A percentile compares a stretch with the other conserved stretches of the same genome.
These are phyloP conservation scores for Peniophora sp. DNA, from an alignment of 1,284 basidiomycete species.

Conservation along the genomic window DNA sequence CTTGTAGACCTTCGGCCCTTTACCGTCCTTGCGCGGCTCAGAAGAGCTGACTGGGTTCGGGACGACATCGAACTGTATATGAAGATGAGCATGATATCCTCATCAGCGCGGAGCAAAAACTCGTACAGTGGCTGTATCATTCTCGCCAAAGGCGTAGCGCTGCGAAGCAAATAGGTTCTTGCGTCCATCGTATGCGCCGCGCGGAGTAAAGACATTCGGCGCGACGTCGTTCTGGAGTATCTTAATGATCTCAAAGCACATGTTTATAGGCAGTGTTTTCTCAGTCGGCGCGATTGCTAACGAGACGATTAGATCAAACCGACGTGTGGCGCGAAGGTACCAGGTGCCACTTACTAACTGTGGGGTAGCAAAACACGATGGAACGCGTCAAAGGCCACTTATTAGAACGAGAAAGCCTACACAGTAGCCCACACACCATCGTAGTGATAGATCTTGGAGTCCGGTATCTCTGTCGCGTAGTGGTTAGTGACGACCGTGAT, in stretches of 20 bases:
- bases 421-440: constrained; percentile 42
- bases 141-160: constrained; percentile 46
- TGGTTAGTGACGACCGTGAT: constrained; percentile 59
- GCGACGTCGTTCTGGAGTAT: constrained; percentile 47
- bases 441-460: constrained; percentile 62
- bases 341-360: constrained; percentile 40
- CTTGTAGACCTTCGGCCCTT: constrained; percentile 50
- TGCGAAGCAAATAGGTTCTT: constrained; percentile 66
- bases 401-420: constrained; percentile 1
- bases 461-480: constrained; percentile 51
- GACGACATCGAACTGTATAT: constrained; percentile 50
- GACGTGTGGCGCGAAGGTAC: too few species aligned
- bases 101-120: constrained; percentile 4
- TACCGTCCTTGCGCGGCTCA: constrained; percentile 7
- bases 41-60: constrained; percentile 28
- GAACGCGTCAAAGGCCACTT: too few species aligned
- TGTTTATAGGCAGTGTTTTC: constrained; percentile 51
- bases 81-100: constrained; percentile 1
- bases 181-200: constrained; percentile 66
- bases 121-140: constrained; percentile 6
- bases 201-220: constrained; percentile 55
- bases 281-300: constrained; percentile 58
- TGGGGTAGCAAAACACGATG: background rate
- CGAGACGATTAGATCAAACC: background rate
- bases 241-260: constrained; percentile 62